Percentiles rank a stretch among this genome's conserved stretches.
These are phyloP conservation scores for Fusarium brevicatenulatum DNA, from an alignment of 2,329 filamentous ascomycete species.

Conservation along the genomic window DNA sequence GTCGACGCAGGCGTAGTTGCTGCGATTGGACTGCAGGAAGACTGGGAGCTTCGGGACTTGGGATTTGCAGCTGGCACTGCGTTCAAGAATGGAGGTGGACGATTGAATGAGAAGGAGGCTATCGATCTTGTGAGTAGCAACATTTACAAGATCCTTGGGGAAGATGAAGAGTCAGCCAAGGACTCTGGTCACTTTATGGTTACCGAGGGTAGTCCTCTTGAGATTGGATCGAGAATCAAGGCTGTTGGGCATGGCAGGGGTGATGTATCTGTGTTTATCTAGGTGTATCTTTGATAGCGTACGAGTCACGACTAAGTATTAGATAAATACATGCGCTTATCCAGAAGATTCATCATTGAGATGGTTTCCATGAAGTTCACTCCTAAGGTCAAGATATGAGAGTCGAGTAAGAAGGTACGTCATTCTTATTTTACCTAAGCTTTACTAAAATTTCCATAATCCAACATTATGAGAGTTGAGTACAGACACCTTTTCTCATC, in stretches of 20 bases:
- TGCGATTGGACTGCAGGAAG: slow-evolving; percentile 68
- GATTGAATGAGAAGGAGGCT: slow-evolving; percentile 63
- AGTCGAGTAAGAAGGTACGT: neutral
- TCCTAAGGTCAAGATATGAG: no score
- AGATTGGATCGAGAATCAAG: slow-evolving; percentile 56
- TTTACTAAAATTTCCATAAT: neutral
- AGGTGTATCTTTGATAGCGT: neutral
- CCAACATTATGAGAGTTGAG: rapidly evolving
- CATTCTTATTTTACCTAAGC: neutral
- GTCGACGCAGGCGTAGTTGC: slow-evolving; percentile 67
- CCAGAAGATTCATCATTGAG: neutral
- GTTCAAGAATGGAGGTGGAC: slow-evolving; percentile 64
- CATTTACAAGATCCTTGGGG: slow-evolving; percentile 66
- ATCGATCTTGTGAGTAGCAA: slow-evolving; percentile 67
- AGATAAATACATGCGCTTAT: neutral
- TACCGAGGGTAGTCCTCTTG: slow-evolving; percentile 70
- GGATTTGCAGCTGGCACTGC: slow-evolving; percentile 69
- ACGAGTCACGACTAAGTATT: neutral
- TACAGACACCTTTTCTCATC: neutral
- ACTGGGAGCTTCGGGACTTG: slow-evolving; percentile 70
- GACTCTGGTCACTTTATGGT: slow-evolving; percentile 65
- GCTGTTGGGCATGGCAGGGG: slow-evolving; percentile 37
- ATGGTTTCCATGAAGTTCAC: no score
- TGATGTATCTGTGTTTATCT: slow-evolving; percentile 25
- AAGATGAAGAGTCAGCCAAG: slow-evolving; percentile 47